A percentile compares a stretch with the other conserved stretches of the same genome.
These are phyloP conservation scores for Asterella californica DNA, from an alignment of 225 moss, liverwort and hornwort species.

Conservation along the genomic window DNA sequence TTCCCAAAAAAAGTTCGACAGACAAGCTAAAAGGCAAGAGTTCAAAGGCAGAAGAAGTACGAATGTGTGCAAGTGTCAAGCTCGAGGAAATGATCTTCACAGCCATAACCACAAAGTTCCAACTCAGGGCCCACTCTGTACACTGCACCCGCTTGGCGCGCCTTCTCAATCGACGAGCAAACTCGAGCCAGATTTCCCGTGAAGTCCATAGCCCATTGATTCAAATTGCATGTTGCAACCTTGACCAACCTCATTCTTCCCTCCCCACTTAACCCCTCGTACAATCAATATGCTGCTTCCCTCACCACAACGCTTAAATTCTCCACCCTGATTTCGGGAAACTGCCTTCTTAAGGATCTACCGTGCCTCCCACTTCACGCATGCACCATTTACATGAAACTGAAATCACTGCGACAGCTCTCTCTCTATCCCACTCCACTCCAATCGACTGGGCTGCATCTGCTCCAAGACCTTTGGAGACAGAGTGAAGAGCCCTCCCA, in stretches of 20 bases:
- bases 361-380: background rate
- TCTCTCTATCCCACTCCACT: background rate
- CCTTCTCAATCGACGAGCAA: constrained; percentile 63
- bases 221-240: constrained; percentile 88
- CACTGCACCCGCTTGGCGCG: constrained; percentile 65
- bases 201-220: constrained; percentile 99
- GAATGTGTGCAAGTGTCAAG: constrained; percentile 75
- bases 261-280: background rate
- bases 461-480: too few relatives aligned
- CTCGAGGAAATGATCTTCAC: constrained; percentile 94
- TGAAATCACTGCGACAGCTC: background rate
- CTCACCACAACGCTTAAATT: background rate
- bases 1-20: background rate
- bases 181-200: constrained; percentile 77
- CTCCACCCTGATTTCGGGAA: background rate
- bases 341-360: background rate
- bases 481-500: too few relatives aligned
- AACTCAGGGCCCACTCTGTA: constrained; percentile 89
- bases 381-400: background rate
- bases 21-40: background rate
- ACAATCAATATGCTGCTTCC: background rate
- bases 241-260: constrained; percentile 49
- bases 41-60: constrained; percentile 21
- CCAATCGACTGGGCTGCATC: too few relatives aligned
- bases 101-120: constrained; percentile 90